Conservation (phyloP, 345 rosid species). For the Kandelia obovata region DNA sequence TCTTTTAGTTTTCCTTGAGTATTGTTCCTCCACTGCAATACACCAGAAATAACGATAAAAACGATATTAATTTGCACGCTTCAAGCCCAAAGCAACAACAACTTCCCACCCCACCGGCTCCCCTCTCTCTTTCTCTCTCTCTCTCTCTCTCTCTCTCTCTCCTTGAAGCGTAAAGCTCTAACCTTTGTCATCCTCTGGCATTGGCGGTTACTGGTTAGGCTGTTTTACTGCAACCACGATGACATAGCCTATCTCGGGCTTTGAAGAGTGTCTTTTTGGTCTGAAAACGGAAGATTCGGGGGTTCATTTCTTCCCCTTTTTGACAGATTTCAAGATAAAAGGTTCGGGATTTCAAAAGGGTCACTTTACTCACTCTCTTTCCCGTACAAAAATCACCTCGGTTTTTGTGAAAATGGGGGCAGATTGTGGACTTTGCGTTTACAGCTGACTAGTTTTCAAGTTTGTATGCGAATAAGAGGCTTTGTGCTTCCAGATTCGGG, state of each 20-base stretch:
- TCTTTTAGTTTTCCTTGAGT: too few species aligned
- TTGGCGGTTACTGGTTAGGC: neutral
- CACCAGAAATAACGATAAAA: constrained; percentile 13
- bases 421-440: neutral
- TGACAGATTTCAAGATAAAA: constrained; percentile 24
- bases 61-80: constrained; percentile 8
- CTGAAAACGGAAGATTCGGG: neutral
- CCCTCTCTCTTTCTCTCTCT: constrained; percentile 4
- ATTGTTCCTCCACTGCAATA: neutral
- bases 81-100: too few species aligned
- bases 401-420: neutral
- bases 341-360: constrained; percentile 17
- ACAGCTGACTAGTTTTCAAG: neutral
- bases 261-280: constrained; percentile 1
- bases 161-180: neutral
- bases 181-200: constrained; percentile 6
- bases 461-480: neutral
- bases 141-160: constrained; percentile 1
- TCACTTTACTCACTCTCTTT: neutral
- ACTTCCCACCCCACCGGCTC: constrained; percentile 24
- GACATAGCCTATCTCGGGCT: neutral
- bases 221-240: neutral
- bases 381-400: neutral
- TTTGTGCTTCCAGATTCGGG: neutral
- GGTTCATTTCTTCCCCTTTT: constrained; percentile 5